phyloP scores from a whole-genome alignment of 805 yeast species.

The Aciculoconidium aculeatum region DNA sequence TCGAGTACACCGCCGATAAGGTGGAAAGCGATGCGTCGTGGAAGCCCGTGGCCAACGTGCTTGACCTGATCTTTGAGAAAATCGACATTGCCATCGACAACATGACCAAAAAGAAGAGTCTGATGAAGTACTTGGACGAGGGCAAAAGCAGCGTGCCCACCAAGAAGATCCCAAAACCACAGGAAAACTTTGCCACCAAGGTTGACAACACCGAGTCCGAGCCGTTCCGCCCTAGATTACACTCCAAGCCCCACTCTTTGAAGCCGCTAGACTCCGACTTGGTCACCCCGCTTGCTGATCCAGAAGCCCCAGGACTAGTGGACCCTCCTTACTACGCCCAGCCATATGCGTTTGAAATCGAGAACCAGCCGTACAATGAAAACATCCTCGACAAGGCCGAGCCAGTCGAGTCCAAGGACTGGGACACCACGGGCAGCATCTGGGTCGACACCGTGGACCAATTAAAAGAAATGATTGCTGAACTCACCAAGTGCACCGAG shows the following conservation, averaged over 20 bases:
- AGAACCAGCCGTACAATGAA: slow-evolving; percentile 61
- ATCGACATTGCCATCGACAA: slow-evolving; percentile 65
- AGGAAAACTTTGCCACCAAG: slow-evolving; percentile 46
- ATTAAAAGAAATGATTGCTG: slow-evolving; percentile 49
- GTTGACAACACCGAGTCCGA: slow-evolving; percentile 62
- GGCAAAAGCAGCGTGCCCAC: slow-evolving; percentile 8
- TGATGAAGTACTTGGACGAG: slow-evolving; percentile 49
- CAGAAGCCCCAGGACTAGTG: slow-evolving; percentile 7
- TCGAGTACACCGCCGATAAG: slow-evolving; percentile 36
- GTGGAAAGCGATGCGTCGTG: slow-evolving; percentile 43
- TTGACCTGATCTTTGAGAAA: slow-evolving; percentile 73
- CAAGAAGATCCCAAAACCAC: slow-evolving; percentile 57
- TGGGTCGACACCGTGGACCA: slow-evolving; percentile 65
- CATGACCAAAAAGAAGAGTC: slow-evolving; percentile 16
- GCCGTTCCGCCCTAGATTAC: slow-evolving; percentile 76
- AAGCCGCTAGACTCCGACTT: slow-evolving; percentile 48
- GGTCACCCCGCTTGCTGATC: slow-evolving; percentile 18
- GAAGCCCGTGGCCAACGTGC: slow-evolving; percentile 53
- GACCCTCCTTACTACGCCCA: slow-evolving; percentile 62
- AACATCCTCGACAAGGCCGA: slow-evolving; percentile 33
- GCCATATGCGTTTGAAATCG: slow-evolving; percentile 78
- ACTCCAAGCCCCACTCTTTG: slow-evolving; percentile 66
- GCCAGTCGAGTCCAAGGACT: slow-evolving; percentile 52
- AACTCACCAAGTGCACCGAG: slow-evolving; percentile 46
- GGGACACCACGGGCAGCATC: slow-evolving; percentile 58